A percentile compares a stretch with the other conserved stretches of the same genome.
These are phyloP conservation scores for Metarhizium sp. DNA, from an alignment of 2,329 filamentous ascomycete species.

Conservation along the genomic window DNA sequence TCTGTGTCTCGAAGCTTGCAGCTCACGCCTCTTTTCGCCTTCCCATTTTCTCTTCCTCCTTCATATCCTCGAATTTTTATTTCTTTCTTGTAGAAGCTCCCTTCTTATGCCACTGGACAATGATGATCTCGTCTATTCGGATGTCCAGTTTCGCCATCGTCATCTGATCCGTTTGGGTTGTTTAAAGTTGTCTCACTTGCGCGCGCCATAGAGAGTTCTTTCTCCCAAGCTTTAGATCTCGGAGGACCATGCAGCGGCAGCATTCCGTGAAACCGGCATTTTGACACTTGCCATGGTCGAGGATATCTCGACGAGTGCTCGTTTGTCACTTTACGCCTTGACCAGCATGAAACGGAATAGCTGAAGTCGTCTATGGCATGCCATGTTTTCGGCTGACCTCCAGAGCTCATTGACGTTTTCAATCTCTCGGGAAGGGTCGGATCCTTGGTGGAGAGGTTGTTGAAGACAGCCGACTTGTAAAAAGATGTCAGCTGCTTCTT, in stretches of 20 bases:
- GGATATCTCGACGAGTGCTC: neutral
- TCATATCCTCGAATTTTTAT: neutral
- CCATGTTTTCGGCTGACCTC: neutral
- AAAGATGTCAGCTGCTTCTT: neutral
- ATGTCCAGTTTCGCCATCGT: neutral
- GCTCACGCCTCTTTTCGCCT: neutral
- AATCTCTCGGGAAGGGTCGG: neutral
- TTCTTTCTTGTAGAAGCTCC: neutral
- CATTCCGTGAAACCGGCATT: neutral
- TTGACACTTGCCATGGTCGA: neutral
- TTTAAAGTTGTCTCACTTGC: neutral
- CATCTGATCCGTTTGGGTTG: no score
- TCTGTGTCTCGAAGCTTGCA: neutral
- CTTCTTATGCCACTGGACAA: neutral
- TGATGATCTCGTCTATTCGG: neutral
- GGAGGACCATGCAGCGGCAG: neutral
- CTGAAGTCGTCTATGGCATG: neutral
- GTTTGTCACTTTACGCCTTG: neutral
- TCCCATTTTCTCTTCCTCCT: neutral
- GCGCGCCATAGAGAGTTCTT: neutral
- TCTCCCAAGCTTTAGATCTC: neutral
- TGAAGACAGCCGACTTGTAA: neutral
- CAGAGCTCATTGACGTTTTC: neutral
- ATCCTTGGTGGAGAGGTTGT: neutral
- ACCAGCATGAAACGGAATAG: slow-evolving; percentile 2